Percentiles rank a stretch among this genome's conserved stretches.
These are phyloP conservation scores for Pelargonium citronellum DNA, from an alignment of 441 rosid species.

Conservation along the genomic window DNA sequence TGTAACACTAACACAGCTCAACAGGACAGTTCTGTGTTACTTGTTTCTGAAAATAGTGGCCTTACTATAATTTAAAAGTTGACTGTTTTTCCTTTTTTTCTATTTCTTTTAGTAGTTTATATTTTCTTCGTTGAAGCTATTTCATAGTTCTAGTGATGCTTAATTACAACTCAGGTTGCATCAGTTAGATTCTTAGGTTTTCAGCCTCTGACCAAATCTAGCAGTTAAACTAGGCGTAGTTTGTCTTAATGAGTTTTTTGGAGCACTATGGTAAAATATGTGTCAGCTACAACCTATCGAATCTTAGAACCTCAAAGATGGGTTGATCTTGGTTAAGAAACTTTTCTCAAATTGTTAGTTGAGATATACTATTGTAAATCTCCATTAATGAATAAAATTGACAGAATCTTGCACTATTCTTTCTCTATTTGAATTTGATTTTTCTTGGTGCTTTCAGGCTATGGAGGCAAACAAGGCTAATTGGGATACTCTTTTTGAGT, in stretches of 20 bases:
- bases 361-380: not conserved
- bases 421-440: constrained; percentile 19
- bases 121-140: too few relatives aligned
- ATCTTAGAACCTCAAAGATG: too few relatives aligned
- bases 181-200: too few relatives aligned
- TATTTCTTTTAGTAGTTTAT: not conserved
- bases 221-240: too few relatives aligned
- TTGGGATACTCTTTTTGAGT: constrained; percentile 87
- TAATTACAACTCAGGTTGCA: too few relatives aligned
- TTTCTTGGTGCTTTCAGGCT: constrained; percentile 50
- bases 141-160: too few relatives aligned
- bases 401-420: not conserved
- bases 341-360: not conserved
- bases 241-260: too few relatives aligned
- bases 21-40: not conserved
- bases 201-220: too few relatives aligned
- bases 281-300: too few relatives aligned
- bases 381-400: not conserved
- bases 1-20: not conserved
- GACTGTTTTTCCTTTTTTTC: not conserved
- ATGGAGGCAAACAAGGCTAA: constrained; percentile 77
- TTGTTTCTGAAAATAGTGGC: not conserved
- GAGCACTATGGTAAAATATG: too few relatives aligned
- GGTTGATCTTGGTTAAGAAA: not conserved
- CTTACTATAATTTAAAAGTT: not conserved